These are phyloP conservation scores for Amanita molliuscula DNA, from an alignment of 768 basidiomycete genomes.

Conservation along the genomic window DNA sequence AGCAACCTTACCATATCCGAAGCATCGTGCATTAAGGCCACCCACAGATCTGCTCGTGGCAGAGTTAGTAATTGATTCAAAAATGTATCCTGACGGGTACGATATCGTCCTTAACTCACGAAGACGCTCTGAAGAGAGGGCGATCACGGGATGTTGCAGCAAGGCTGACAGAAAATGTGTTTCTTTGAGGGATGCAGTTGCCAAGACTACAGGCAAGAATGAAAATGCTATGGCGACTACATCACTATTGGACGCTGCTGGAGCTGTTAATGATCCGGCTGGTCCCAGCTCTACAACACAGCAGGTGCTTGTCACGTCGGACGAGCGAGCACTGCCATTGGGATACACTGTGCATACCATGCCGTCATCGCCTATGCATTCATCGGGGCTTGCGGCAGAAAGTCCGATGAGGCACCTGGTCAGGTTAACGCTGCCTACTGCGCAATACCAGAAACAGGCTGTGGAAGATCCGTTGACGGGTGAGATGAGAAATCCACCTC, in stretches of 20 bases:
- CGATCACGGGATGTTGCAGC: slow-evolving; percentile 10
- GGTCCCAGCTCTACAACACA: slow-evolving; percentile 4
- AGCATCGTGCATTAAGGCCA: slow-evolving; percentile 42
- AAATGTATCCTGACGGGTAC: slow-evolving; percentile 73
- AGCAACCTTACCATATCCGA: slow-evolving; percentile 49
- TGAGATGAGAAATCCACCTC: slow-evolving; percentile 45
- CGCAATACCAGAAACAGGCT: slow-evolving; percentile 66
- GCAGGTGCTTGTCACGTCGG: neutral
- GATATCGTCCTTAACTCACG: slow-evolving; percentile 36
- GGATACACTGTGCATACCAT: slow-evolving; percentile 58
- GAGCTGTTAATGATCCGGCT: neutral
- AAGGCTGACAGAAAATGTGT: slow-evolving; percentile 17
- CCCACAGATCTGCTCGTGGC: slow-evolving; percentile 65
- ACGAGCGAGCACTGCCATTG: slow-evolving; percentile 34
- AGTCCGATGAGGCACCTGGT: slow-evolving; percentile 67
- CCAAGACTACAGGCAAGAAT: slow-evolving; percentile 8
- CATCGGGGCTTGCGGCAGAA: slow-evolving; percentile 44
- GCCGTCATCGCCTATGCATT: slow-evolving; percentile 74
- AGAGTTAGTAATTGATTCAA: slow-evolving; percentile 76
- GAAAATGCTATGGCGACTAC: neutral
- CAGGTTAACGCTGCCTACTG: slow-evolving; percentile 71
- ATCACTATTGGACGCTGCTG: neutral
- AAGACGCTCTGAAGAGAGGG: slow-evolving; percentile 23
- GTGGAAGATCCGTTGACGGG: slow-evolving; percentile 77
- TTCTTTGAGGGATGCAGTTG: slow-evolving; percentile 15